Evolutionary conservation across 176 grass and related monocot genomes (phyloP), one percentile per base, ranked within the genome.

Genomic region (Oryza rufipogon): DNA sequence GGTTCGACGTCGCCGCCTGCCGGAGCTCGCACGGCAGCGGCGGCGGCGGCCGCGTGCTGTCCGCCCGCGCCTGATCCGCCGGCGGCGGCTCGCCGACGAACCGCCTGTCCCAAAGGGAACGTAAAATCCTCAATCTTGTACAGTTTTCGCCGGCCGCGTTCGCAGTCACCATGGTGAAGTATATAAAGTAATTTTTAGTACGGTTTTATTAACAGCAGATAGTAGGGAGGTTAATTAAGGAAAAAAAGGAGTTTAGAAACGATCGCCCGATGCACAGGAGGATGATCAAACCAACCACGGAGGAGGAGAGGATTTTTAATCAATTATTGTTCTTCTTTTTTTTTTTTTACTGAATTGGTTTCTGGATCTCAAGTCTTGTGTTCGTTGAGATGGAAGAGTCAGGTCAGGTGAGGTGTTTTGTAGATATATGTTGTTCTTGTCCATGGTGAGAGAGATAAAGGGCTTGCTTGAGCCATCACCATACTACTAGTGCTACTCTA

Each of bases 1-100:
- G 92, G 16, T 95, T 95, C 87, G 85, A 91, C 76, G 85, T 87
- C 64, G 70, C 75, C 52, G 11, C 77, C 51, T 95, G 92, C 81
- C 87, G 92, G 66, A n/a, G 84, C 74, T 89, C 92, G 28, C 87
- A 73, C 70, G 23, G 38, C 81, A 13, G 47, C 84, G 66, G 56
- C 71, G 66, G 56, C 71, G 65, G 66, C 77, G 75, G 77, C 34
- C 87, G 90, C 52, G 87, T 92, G 67, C 87, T 92, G 49, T 88
- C 90, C 44, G 92, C 92, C 66, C 87, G 88, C 70, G 92, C 92
- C 1, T 94, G 81, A 92, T 11, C 66, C 5, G 33, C 2, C 67
- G n/a, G 14, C 28, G 5, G 26, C 14, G 41, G 3, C 15, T 48
- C 63, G n/a, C 36, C 14, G 47, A n/a, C n/a, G 28, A 49, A 14